phyloP scores from a whole-genome alignment of 306 rosid species.

The Acmispon strigosus region DNA sequence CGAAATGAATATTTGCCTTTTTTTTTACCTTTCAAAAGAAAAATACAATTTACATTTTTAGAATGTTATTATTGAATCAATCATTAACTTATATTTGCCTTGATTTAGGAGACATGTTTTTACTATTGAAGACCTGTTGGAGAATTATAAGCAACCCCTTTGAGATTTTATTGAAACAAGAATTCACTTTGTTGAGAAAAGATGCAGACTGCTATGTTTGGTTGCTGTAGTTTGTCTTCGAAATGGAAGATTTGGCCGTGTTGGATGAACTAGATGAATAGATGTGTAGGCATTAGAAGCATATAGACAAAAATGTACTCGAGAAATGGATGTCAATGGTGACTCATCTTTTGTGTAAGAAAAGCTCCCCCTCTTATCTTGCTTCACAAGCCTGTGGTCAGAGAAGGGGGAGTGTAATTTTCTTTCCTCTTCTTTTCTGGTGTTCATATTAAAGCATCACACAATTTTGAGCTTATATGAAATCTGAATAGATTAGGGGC shows the following conservation, averaged over 20 bases:
- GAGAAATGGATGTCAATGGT: background rate
- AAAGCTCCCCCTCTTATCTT: background rate
- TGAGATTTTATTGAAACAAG: conserved; percentile 4
- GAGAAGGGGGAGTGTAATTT: background rate
- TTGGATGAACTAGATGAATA: background rate
- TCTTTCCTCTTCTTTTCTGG: too few species aligned
- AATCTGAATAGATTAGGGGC: background rate
- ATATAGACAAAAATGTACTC: background rate
- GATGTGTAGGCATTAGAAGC: background rate
- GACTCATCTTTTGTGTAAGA: background rate
- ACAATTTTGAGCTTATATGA: conserved; percentile 9
- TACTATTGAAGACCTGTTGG: background rate
- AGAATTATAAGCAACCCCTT: background rate
- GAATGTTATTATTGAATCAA: too few species aligned
- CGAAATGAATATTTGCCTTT: too few species aligned
- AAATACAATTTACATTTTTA: too few species aligned
- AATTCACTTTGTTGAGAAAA: background rate
- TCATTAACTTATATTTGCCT: background rate
- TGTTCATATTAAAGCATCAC: background rate
- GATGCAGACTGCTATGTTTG: conserved; percentile 10
- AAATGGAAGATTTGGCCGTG: background rate
- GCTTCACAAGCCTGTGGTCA: background rate
- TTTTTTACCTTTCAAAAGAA: too few species aligned
- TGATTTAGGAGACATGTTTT: conserved; percentile 8
- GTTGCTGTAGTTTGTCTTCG: background rate